Evolutionary conservation across 75 land plant genomes (phyloP), one percentile per base, ranked within the genome.

Genomic region (Cryptomeria japonica): DNA sequence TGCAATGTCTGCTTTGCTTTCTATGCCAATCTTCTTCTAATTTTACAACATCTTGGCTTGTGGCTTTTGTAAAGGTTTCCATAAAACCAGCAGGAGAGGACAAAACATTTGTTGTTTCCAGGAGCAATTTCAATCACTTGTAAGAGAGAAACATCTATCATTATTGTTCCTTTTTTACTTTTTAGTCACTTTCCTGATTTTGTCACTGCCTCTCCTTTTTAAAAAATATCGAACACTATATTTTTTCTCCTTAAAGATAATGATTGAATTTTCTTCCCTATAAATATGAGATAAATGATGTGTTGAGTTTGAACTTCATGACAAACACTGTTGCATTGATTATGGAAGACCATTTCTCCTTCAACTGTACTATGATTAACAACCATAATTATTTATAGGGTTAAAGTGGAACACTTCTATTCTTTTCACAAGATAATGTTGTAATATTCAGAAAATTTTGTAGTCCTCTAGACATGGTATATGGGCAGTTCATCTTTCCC

Each of bases 61-160:
- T 31, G 77, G 37, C 13, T 73, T 73, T 73, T 73, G 37, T 73
- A 73, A 73, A 98, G 99, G 98, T 96, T 87, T 85, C 86, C 39
- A 92, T 98, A 36, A 94, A 91, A 92, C 98, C 99, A 64, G 89
- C 93, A 36, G 95, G 92, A 39, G 87, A 91, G 32, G 85, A 93
- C 38, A 80, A 92, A 80, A 53, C 93, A 64, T 83, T 79, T 13
- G 88, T 92, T 77, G 91, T 96, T 83, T 93, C 95, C 79, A 92
- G 64, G 84, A 98, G 95, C 86, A 96, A 98, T 92, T 98, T 96
- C 90, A 95, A 93, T 72, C 80, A 98, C 88, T 85, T 98, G 98
- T 98, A 92, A 94, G 99, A 1, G 16, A 44, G 13, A 32, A 3
- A 11, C 37, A 32, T 73, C 15, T 73, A 34, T 73, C 77, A 73